Evolutionary conservation across 2,329 filamentous ascomycete genomes (phyloP), one percentile per base, ranked within the genome.

Genomic region (Tolypocladium ovalisporum): DNA sequence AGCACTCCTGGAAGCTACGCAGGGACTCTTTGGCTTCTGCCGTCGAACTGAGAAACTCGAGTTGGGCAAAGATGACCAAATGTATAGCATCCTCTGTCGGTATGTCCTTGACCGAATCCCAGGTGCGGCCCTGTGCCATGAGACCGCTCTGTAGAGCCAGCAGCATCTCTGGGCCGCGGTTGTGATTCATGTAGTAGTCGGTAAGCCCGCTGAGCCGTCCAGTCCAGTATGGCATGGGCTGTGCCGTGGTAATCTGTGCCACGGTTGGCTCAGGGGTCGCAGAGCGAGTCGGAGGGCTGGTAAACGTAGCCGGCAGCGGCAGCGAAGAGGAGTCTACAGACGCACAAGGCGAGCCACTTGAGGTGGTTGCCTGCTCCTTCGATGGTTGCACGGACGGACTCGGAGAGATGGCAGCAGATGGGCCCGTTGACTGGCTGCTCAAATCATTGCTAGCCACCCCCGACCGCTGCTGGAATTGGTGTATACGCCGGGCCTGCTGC

Each of bases 201-300:
- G 55, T 54, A n/a, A 58, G 54, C 9, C 54, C 22, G 34, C 57
- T 71, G 65, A 86, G 85, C 42, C 85, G 80, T 22, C 85, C 85
- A 13, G 76, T 73, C 85, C 85, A 88, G 67, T 85, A 87, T 3
- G 73, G 68, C 2, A 76, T 75, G 7, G 75, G 69, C 62, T 80
- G 76, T 2, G 78, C 74, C 0, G 65, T 70, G 54, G 66, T 65
- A 17, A 83, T 67, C 2, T 69, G 66, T 1, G 62, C 62, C 2
- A 64, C 66, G 12, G 71, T 61, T 35, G 61, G 56, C 37, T 62
- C 61, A 10, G 60, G 58, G 13, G 58, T 57, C n/a, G 22, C 52
- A 7, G 57, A 55, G 35, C 37, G 59, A 24, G n/a, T 57, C 6
- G 59, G 57, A n/a, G 13, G 24, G 36, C 27, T n/a, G 34, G 36